Percentiles rank a stretch among this genome's conserved stretches.
phyloP scores from a whole-genome alignment of 225 moss, liverwort and hornwort species.

The Polytrichum commune region DNA sequence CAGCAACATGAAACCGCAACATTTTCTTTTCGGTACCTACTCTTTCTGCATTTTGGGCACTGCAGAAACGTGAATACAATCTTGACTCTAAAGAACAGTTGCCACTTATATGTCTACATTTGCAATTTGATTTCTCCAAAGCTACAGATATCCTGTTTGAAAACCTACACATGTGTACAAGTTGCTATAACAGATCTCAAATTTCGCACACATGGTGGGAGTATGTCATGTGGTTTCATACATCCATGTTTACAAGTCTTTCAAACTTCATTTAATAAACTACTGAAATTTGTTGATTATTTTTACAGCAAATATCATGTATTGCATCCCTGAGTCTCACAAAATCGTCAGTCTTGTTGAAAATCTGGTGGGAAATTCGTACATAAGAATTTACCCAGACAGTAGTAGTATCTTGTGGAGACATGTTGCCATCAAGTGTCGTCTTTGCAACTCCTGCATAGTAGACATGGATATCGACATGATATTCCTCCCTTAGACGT shows the following conservation, averaged over 20 bases:
- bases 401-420: too few species aligned
- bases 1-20: too few species aligned
- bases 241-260: neutral
- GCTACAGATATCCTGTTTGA: too few species aligned
- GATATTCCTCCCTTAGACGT: constrained; percentile 42
- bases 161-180: too few species aligned
- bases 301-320: constrained; percentile 26
- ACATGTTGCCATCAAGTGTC: neutral
- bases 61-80: too few species aligned
- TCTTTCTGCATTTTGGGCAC: too few species aligned
- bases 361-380: constrained; percentile 83
- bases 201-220: too few species aligned
- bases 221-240: neutral
- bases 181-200: too few species aligned
- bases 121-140: too few species aligned
- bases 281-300: constrained; percentile 15
- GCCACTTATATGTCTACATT: too few species aligned
- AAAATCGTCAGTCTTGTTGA: constrained; percentile 77
- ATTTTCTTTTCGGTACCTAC: too few species aligned
- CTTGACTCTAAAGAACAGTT: too few species aligned
- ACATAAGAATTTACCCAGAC: constrained; percentile 37
- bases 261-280: neutral
- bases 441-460: constrained; percentile 19
- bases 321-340: constrained; percentile 68
- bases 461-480: constrained; percentile 47